Evolutionary conservation across 208 protist species (phyloP).

Genomic region (Leishmania tropica): DNA sequence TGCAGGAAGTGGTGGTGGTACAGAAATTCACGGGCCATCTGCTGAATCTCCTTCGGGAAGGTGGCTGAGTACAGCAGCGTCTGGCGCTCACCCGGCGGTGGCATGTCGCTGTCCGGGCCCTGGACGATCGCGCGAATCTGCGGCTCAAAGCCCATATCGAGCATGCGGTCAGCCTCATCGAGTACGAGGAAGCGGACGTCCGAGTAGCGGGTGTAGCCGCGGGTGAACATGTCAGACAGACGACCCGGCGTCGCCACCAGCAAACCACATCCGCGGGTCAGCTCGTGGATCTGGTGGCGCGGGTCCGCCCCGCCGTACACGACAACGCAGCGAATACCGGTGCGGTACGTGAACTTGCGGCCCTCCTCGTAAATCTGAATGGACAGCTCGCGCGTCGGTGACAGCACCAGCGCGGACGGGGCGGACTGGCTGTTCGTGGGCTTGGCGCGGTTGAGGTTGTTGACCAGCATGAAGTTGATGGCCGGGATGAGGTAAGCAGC

Average conservation of each 20-base stretch:
- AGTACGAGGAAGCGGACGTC: slow-evolving; percentile 96
- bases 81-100: slow-evolving; percentile 95
- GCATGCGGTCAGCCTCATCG: slow-evolving; percentile 99
- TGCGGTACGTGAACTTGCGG: slow-evolving; percentile 96
- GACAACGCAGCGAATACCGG: slow-evolving; percentile 93
- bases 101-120: slow-evolving; percentile 95
- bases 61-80: slow-evolving; percentile 99
- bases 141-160: slow-evolving; percentile 99
- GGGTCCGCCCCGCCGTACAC: slow-evolving; percentile 98
- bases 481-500: slow-evolving; percentile 98
- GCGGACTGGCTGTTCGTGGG: slow-evolving; percentile 59
- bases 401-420: slow-evolving; percentile 95
- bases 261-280: slow-evolving; percentile 96
- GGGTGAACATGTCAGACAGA: slow-evolving; percentile 86
- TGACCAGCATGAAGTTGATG: slow-evolving; percentile 90
- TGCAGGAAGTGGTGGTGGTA: slow-evolving; percentile 97
- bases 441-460: slow-evolving; percentile 59
- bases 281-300: slow-evolving; percentile 95
- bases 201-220: slow-evolving; percentile 86
- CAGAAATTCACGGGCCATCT: slow-evolving; percentile 98
- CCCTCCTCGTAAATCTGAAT: slow-evolving; percentile 98
- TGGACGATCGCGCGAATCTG: slow-evolving; percentile 99
- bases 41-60: slow-evolving; percentile 99
- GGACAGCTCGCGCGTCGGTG: slow-evolving; percentile 97
- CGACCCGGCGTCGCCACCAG: slow-evolving; percentile 94